Evolutionary conservation across 352 stramenopile species (phyloP), one percentile per base, ranked within the genome.

Genomic region (Globisporangium solare): DNA sequence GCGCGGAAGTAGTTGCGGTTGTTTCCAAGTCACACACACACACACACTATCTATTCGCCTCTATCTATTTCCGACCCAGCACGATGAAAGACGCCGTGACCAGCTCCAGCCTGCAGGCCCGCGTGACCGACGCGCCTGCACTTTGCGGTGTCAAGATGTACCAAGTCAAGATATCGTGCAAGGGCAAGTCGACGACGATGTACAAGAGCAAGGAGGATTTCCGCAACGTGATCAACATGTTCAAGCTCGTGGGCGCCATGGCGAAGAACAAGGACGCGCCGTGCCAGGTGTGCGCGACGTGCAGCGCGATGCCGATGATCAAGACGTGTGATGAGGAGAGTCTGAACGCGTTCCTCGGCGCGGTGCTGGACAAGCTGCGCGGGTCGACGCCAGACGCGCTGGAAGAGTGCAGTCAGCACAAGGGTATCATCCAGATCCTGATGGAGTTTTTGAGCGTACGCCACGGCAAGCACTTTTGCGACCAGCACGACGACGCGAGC

Each of bases 161-260:
- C 65, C 77, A 89, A 61, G 79, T 93, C 49, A 90, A 89, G 60
- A 74, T 91, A 52, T 54, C 65, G 24, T 88, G 77, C 73, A 86
- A 84, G 59, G 83, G 83, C 66, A 86, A 86, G 65, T 83, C 74
- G 51, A 86, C 76, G 47, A 79, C 71, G 21, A 74, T 87, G 59
- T 88, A 88, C 74, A 93, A 93, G 76, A 89, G 75, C 58, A 89
- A 88, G 60, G 76, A 91, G 61, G 80, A 91, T 63, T 89, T 91
- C 56, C 85, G 86, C 64, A 88, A 75, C 64, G 76, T 90, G 53
- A 69, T 88, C 41, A 75, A 88, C 66, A 90, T 90, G 80, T 88
- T 90, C 61, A 80, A 83, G 66, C 80, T 90, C 32, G 78, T 88
- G 10, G 76, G 71, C 39, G 74, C 79, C 61, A 90, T 90, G 80